Percentiles rank a stretch among this genome's conserved stretches.
Evolutionary conservation across 2,329 filamentous ascomycete species (phyloP).

Genomic region (Diaporthe citri): DNA sequence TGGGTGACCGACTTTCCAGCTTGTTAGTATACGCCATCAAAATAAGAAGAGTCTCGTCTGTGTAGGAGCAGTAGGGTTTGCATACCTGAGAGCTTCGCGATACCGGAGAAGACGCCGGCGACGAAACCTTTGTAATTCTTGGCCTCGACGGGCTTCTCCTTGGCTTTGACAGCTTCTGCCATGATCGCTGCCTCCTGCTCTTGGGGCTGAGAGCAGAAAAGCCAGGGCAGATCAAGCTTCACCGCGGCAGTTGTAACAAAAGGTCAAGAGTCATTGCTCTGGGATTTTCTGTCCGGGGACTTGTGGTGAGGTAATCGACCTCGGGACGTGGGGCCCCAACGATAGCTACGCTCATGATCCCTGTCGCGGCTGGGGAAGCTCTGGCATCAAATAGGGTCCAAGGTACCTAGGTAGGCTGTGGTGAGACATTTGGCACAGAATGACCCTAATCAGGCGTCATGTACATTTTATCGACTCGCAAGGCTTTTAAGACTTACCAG

Average conservation of each 20-base stretch:
- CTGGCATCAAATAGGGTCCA: not conserved
- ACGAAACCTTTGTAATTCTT: slow-evolving; percentile 95
- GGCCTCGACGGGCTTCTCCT: slow-evolving; percentile 48
- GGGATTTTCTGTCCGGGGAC: slow-evolving; percentile 9
- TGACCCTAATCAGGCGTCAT: not conserved
- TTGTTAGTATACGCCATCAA: not conserved
- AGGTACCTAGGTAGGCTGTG: not conserved
- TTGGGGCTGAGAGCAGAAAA: slow-evolving; percentile 1
- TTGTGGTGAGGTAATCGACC: slow-evolving; percentile 37
- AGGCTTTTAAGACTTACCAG: not conserved
- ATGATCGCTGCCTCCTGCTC: slow-evolving; percentile 32
- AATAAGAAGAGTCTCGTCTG: not conserved
- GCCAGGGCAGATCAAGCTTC: not conserved
- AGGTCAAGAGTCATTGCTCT: not conserved
- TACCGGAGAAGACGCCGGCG: slow-evolving; percentile 93
- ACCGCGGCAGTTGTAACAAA: not conserved
- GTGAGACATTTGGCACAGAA: not conserved
- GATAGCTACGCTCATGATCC: not conserved
- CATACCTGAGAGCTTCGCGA: slow-evolving; percentile 88
- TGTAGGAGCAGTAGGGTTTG: slow-evolving; percentile 38
- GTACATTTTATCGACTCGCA: too few species aligned
- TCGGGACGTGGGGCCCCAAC: slow-evolving; percentile 5
- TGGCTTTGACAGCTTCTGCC: slow-evolving; percentile 44
- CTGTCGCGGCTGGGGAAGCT: slow-evolving; percentile 16
- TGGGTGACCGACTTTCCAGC: slow-evolving; percentile 70